Evolutionary conservation across 2,329 filamentous ascomycete genomes (phyloP).

Genomic region (Lasiodiplodia sp.): DNA sequence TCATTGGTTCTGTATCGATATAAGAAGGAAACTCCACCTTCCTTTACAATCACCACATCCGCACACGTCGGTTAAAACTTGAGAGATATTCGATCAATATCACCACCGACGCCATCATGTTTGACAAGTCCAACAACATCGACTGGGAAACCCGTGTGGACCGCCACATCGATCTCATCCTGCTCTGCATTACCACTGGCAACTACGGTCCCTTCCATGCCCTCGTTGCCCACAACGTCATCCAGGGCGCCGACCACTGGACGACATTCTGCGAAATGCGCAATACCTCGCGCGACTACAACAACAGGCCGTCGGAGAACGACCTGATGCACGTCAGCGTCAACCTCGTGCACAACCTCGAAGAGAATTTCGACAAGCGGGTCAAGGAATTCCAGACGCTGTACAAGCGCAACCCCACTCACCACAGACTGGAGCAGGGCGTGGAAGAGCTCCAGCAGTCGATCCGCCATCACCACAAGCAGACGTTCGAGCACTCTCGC

Average conservation of each 20-base stretch:
- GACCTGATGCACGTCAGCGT: neutral
- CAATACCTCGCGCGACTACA: too few relatives aligned
- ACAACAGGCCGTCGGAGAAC: neutral
- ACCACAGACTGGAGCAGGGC: neutral
- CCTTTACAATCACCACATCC: too few relatives aligned
- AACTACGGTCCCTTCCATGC: neutral
- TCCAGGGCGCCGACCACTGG: neutral
- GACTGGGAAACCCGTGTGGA: neutral
- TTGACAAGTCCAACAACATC: neutral
- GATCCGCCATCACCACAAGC: neutral
- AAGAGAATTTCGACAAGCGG: neutral
- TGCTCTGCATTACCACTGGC: neutral
- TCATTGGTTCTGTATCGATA: too few relatives aligned
- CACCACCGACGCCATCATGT: neutral
- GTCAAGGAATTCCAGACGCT: neutral
- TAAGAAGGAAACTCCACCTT: too few relatives aligned
- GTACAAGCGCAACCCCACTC: neutral
- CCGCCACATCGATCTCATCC: neutral
- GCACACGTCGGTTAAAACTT: too few relatives aligned
- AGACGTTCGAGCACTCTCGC: neutral
- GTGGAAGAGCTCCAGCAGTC: neutral
- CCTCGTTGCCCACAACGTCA: neutral
- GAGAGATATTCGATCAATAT: too few relatives aligned
- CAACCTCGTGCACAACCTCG: neutral
- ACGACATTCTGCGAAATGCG: too few relatives aligned